These are phyloP conservation scores for Pestalotiopsis sp. DNA, from an alignment of 2,329 filamentous ascomycete genomes.

Conservation along the genomic window DNA sequence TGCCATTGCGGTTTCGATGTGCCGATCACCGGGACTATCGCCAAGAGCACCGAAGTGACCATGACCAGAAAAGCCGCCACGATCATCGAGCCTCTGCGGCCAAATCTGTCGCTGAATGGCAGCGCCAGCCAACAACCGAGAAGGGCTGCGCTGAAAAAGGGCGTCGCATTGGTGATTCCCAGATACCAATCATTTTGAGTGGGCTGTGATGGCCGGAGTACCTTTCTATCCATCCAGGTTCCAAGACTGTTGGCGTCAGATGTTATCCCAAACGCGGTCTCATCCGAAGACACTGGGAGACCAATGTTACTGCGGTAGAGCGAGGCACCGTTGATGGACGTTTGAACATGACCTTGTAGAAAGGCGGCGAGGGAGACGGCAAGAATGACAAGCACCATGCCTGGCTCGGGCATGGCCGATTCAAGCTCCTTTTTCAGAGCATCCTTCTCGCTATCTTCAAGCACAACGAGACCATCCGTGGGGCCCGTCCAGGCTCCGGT, in stretches of 20 bases:
- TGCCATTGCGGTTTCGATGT: not conserved
- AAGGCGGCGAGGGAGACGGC: slow-evolving; percentile 46
- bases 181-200: slow-evolving; percentile 37
- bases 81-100: slow-evolving; percentile 40
- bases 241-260: not conserved
- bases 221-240: not conserved
- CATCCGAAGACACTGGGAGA: not conserved
- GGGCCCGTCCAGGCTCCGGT: not conserved
- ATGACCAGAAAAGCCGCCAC: slow-evolving; percentile 40
- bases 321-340: slow-evolving; percentile 8
- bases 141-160: slow-evolving; percentile 40
- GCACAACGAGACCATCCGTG: slow-evolving; percentile 23
- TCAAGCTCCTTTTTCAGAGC: slow-evolving; percentile 40
- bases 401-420: slow-evolving; percentile 37
- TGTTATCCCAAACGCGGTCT: not conserved
- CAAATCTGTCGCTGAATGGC: slow-evolving; percentile 42
- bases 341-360: slow-evolving; percentile 41
- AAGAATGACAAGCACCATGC: slow-evolving; percentile 41
- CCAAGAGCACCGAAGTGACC: slow-evolving; percentile 34
- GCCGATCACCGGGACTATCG: not conserved
- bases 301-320: slow-evolving; percentile 1
- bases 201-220: not conserved
- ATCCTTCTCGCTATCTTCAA: slow-evolving; percentile 36
- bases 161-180: slow-evolving; percentile 40
- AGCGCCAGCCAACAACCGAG: slow-evolving; percentile 41